Conservation (phyloP, 495 filamentous ascomycete species). For the Articulospora tetracladia region DNA sequence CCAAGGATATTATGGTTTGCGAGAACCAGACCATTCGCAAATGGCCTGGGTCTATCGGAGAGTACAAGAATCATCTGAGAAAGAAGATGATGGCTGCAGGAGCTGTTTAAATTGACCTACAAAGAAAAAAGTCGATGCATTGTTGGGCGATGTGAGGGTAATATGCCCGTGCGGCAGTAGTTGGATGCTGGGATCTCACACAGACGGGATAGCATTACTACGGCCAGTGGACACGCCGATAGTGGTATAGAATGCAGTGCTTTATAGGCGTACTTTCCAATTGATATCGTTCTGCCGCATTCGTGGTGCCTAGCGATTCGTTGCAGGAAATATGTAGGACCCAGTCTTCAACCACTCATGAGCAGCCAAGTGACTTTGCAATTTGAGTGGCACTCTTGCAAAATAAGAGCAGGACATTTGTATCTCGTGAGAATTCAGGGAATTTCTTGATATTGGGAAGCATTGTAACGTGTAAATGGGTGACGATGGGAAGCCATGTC, state of each 20-base stretch:
- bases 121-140: conserved; percentile 16
- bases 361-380: too few relatives aligned
- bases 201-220: neutral
- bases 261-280: conserved; percentile 20
- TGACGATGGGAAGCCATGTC: too few relatives aligned
- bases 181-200: conserved; percentile 10
- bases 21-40: conserved; percentile 87
- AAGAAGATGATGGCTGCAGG: conserved; percentile 86
- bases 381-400: too few relatives aligned
- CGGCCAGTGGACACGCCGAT: neutral
- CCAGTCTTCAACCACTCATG: too few relatives aligned
- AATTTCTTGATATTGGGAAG: too few relatives aligned
- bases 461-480: too few relatives aligned
- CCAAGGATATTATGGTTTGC: conserved; percentile 98
- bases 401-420: too few relatives aligned
- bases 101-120: conserved; percentile 44
- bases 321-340: too few relatives aligned
- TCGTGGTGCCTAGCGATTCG: too few relatives aligned
- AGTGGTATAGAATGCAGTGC: conserved; percentile 17
- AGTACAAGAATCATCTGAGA: conserved; percentile 97
- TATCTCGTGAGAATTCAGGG: too few relatives aligned
- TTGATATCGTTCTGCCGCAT: neutral
- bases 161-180: neutral
- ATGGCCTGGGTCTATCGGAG: conserved; percentile 86
- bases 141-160: conserved; percentile 7